Conservation (phyloP, 805 yeast species). For the Komagataella phaffii region DNA sequence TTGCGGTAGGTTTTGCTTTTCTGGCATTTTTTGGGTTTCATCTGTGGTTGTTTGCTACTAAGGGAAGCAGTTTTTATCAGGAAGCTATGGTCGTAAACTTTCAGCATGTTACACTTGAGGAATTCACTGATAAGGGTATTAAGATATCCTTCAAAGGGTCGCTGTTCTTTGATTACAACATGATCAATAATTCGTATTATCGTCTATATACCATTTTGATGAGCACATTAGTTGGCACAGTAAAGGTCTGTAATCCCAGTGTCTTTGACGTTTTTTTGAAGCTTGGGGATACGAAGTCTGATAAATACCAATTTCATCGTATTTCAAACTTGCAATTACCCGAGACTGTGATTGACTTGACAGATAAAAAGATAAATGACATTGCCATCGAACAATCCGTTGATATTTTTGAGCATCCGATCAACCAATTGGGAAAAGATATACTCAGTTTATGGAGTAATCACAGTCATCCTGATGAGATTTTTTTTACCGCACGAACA, state of each 20-base stretch:
- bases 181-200: constrained; percentile 1
- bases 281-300: background rate
- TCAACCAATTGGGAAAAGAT: background rate
- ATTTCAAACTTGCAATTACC: background rate
- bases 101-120: background rate
- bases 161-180: constrained; percentile 2
- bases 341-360: background rate
- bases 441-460: background rate
- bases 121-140: constrained; percentile 3
- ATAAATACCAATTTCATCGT: background rate
- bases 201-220: constrained; percentile 1
- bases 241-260: background rate
- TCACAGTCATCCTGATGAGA: background rate
- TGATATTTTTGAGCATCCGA: background rate
- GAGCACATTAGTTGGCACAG: background rate
- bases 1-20: background rate
- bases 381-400: background rate
- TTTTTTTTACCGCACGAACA: background rate
- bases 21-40: background rate
- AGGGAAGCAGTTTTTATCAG: background rate
- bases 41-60: background rate
- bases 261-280: background rate
- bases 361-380: background rate
- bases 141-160: background rate
- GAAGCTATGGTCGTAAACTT: background rate